These are phyloP conservation scores for Colletotrichum sp. DNA, from an alignment of 2,329 filamentous ascomycete species.

Conservation along the genomic window DNA sequence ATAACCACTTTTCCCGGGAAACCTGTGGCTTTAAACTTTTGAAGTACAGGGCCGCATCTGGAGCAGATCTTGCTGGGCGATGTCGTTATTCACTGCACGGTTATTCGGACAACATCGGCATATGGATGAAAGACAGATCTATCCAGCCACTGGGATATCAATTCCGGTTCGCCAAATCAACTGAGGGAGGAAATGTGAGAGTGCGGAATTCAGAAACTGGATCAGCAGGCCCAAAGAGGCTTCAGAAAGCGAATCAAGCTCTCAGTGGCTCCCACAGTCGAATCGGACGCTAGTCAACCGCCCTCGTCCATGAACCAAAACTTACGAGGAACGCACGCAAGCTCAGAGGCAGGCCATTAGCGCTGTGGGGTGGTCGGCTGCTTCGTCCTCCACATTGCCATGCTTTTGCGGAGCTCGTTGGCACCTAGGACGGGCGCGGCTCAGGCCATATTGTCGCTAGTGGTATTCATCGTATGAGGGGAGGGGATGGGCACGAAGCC, in stretches of 20 bases:
- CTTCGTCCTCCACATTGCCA: slow-evolving; percentile 12
- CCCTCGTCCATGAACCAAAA: slow-evolving; percentile 3
- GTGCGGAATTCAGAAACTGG: slow-evolving; percentile 10
- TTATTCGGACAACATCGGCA: background rate
- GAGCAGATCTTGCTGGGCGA: background rate
- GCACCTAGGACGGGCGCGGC: slow-evolving; percentile 12
- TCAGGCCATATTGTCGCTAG: slow-evolving; percentile 13
- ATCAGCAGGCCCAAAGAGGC: slow-evolving; percentile 17
- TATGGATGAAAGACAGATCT: background rate
- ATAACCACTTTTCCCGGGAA: background rate
- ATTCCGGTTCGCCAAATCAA: background rate
- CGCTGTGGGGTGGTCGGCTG: background rate
- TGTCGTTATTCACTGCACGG: background rate
- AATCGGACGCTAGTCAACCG: slow-evolving; percentile 18
- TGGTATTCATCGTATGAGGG: slow-evolving; percentile 10
- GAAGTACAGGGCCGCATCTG: background rate
- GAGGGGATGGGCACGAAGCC: background rate
- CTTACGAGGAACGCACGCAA: slow-evolving; percentile 1
- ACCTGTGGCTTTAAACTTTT: background rate
- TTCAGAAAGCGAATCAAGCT: slow-evolving; percentile 22
- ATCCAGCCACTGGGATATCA: background rate
- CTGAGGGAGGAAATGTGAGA: background rate
- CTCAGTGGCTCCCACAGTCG: slow-evolving; percentile 16
- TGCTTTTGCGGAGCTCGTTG: slow-evolving; percentile 15
- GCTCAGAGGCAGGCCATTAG: background rate